phyloP scores from a whole-genome alignment of 306 rosid genomes.

The Hippophae tibetana region DNA sequence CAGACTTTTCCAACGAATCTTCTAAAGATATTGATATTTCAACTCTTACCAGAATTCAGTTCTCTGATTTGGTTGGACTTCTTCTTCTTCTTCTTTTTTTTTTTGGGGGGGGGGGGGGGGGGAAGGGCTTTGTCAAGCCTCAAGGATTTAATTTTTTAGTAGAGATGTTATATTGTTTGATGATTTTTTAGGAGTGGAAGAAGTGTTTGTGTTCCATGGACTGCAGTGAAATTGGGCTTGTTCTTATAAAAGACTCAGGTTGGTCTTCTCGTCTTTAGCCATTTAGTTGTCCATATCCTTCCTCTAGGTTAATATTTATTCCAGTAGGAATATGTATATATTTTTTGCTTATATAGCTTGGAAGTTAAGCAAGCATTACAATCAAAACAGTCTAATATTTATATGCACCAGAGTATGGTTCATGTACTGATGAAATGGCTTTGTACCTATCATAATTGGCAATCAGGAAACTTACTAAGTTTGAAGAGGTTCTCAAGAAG shows the following conservation, averaged over 20 bases:
- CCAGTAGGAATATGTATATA: not conserved
- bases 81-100: too few species aligned
- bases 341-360: not conserved
- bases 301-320: not conserved
- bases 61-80: constrained; percentile 62
- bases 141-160: constrained; percentile 9
- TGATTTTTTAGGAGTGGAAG: constrained; percentile 65
- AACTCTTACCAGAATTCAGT: constrained; percentile 46
- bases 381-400: not conserved
- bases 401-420: constrained; percentile 7
- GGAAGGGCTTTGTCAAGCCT: constrained; percentile 15
- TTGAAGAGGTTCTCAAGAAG: constrained; percentile 77
- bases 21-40: constrained; percentile 42
- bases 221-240: constrained; percentile 78
- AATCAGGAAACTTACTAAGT: constrained; percentile 59
- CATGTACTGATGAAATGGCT: constrained; percentile 27
- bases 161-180: constrained; percentile 16
- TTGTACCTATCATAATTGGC: constrained; percentile 26
- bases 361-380: too few species aligned
- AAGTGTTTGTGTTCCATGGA: constrained; percentile 60
- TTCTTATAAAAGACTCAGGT: constrained; percentile 68
- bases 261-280: constrained; percentile 11
- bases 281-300: constrained; percentile 2
- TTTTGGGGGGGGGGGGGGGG: not conserved
- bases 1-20: constrained; percentile 33